Evolutionary conservation across 352 stramenopile genomes (phyloP), one percentile per base, ranked within the genome.

Genomic region (Globisporangium cederbergense): DNA sequence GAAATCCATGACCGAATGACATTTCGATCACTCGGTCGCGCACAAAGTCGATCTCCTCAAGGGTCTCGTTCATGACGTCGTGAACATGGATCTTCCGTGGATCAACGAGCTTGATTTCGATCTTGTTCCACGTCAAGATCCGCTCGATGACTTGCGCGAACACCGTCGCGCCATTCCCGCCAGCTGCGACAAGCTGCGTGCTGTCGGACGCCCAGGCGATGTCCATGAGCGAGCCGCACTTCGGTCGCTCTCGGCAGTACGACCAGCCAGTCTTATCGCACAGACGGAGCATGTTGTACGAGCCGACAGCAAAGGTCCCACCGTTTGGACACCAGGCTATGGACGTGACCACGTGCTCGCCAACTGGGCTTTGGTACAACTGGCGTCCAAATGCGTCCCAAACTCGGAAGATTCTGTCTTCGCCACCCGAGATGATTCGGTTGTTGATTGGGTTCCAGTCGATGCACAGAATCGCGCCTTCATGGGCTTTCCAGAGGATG

Each of bases 371-470:
- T 54, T 94, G 79, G 67, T 96, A 98, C 47, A 98, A 69, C 58
- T 97, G 87, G 5, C 91, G 86, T 0, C 94, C 94, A 66, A 97
- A 97, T 13, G 79, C 79, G 67, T 98, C 93, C 93, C 94, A 98
- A 13, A 98, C 83, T 10, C 91, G 79, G 70, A 98, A 98, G 30
- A 92, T 82, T 7, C 95, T 81, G 67, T 98, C 95, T 75, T 98
- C 95, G 4, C 93, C 91, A 30, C 95, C 95, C 10, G 84, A 97
- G 46, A 98, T 78, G 58, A 98, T 83, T 25, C 89, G 83, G 50
- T 96, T 92, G 65, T 94, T 97, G 54, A 97, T 96, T 45, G 85
- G 77, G 61, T 95, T 97, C 95, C 95, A 98, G 72, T 98, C 91
- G n/a, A 97, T 68, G 46, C 85, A 95, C 25, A 97, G 71, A 64